These are phyloP conservation scores for Beauveria varroae DNA, from an alignment of 2,329 filamentous ascomycete genomes.

Conservation along the genomic window DNA sequence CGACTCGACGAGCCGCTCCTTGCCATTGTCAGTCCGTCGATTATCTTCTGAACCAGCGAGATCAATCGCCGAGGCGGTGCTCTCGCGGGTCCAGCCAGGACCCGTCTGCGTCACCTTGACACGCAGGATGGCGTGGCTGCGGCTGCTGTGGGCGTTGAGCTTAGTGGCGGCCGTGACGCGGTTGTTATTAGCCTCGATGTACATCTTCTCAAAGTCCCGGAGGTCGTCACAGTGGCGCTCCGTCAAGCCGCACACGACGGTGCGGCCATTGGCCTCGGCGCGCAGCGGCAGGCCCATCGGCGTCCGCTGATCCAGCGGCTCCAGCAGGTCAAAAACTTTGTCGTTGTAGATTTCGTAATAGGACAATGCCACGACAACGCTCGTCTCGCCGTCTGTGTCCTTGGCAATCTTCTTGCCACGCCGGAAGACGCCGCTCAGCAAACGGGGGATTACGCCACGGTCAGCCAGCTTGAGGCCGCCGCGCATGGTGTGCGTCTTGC, in stretches of 20 bases:
- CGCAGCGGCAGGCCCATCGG: conserved; percentile 72
- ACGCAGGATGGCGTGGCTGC: conserved; percentile 83
- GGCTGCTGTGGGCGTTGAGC: conserved; percentile 83
- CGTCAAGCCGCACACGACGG: conserved; percentile 76
- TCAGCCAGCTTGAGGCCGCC: conserved; percentile 81
- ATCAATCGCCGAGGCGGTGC: conserved; percentile 88
- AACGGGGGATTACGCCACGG: conserved; percentile 76
- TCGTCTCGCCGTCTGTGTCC: conserved; percentile 63
- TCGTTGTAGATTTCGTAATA: conserved; percentile 99
- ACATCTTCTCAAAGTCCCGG: conserved; percentile 83
- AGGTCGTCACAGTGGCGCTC: conserved; percentile 76
- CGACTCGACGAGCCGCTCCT: conserved; percentile 87
- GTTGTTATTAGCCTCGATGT: conserved; percentile 88
- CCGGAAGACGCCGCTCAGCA: conserved; percentile 80
- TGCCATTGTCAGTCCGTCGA: conserved; percentile 84
- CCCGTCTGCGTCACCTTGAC: conserved; percentile 79
- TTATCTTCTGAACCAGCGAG: conserved; percentile 95
- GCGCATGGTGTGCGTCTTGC: conserved; percentile 94
- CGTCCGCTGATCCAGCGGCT: conserved; percentile 79
- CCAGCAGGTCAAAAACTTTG: conserved; percentile 86
- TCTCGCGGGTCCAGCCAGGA: conserved; percentile 60
- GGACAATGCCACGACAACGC: conserved; percentile 67
- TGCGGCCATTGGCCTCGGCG: conserved; percentile 81
- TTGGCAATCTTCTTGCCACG: conserved; percentile 78
- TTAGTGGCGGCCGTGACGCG: conserved; percentile 85